phyloP scores from a whole-genome alignment of 441 rosid genomes.

The Syzygium syzygioides region DNA sequence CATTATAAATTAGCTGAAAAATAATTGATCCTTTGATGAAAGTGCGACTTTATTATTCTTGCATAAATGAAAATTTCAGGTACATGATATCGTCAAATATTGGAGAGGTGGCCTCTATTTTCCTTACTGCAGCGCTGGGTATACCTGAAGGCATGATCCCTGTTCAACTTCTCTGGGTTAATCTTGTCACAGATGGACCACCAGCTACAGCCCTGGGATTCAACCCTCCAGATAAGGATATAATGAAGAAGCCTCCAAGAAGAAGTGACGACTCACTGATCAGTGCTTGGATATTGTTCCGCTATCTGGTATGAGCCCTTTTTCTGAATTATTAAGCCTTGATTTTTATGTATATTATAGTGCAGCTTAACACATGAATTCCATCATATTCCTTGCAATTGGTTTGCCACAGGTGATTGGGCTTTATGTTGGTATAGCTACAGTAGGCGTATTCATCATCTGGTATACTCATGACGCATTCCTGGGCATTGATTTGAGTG shows the following conservation, averaged over 20 bases:
- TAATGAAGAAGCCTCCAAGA: slow-evolving; percentile 89
- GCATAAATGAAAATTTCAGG: slow-evolving; percentile 27
- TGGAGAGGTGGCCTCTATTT: slow-evolving; percentile 94
- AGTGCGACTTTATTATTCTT: neutral
- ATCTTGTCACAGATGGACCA: slow-evolving; percentile 98
- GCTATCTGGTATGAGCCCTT: slow-evolving; percentile 61
- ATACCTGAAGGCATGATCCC: slow-evolving; percentile 98
- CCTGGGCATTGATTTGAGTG: slow-evolving; percentile 73
- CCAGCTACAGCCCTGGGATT: slow-evolving; percentile 96
- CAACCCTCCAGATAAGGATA: slow-evolving; percentile 84
- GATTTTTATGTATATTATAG: neutral
- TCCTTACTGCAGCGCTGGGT: slow-evolving; percentile 92
- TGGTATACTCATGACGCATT: slow-evolving; percentile 78
- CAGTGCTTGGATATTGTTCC: slow-evolving; percentile 84
- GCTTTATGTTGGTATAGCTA: slow-evolving; percentile 77
- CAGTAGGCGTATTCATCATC: slow-evolving; percentile 87
- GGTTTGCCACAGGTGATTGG: slow-evolving; percentile 66
- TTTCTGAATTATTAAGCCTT: neutral
- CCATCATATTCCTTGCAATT: neutral
- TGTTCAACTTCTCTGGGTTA: slow-evolving; percentile 97
- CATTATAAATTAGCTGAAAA: neutral
- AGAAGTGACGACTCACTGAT: slow-evolving; percentile 84
- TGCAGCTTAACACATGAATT: neutral
- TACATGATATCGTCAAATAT: slow-evolving; percentile 98
- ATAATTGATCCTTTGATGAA: neutral